Evolutionary conservation across 2,329 filamentous ascomycete genomes (phyloP).

Genomic region (Pseudogymnoascus sp.): DNA sequence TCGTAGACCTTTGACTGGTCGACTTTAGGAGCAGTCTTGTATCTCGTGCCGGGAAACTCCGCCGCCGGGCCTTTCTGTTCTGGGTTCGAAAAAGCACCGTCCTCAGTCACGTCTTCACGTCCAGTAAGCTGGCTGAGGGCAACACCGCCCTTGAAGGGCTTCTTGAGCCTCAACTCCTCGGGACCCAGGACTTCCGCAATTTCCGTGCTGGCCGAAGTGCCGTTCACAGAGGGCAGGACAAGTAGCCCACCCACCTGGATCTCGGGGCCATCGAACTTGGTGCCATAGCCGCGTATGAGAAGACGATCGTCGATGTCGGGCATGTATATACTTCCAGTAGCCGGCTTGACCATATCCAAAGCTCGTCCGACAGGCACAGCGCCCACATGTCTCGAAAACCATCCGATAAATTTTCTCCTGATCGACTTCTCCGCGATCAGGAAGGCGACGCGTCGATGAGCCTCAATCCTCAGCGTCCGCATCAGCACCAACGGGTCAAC

Average conservation of each 20-base stretch:
- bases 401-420: constrained; percentile 79
- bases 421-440: constrained; percentile 95
- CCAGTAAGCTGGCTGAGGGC: constrained; percentile 76
- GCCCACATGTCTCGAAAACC: constrained; percentile 74
- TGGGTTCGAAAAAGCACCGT: constrained; percentile 54
- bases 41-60: constrained; percentile 69
- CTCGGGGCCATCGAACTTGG: constrained; percentile 66
- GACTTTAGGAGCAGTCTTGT: constrained; percentile 84
- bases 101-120: constrained; percentile 59
- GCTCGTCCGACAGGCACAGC: constrained; percentile 90
- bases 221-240: constrained; percentile 77
- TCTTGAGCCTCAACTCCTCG: constrained; percentile 78
- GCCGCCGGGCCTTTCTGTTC: constrained; percentile 46
- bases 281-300: constrained; percentile 69
- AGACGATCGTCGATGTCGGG: constrained; percentile 80
- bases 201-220: constrained; percentile 68
- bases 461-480: constrained; percentile 79
- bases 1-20: constrained; percentile 92
- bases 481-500: constrained; percentile 92
- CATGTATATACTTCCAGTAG: constrained; percentile 73
- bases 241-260: constrained; percentile 75
- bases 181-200: constrained; percentile 73
- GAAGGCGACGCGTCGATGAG: constrained; percentile 80
- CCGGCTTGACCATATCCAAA: constrained; percentile 78
- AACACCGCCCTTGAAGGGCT: constrained; percentile 70